phyloP scores from a whole-genome alignment of 164 flowering plant genomes.

The Chimonanthus praecox region DNA sequence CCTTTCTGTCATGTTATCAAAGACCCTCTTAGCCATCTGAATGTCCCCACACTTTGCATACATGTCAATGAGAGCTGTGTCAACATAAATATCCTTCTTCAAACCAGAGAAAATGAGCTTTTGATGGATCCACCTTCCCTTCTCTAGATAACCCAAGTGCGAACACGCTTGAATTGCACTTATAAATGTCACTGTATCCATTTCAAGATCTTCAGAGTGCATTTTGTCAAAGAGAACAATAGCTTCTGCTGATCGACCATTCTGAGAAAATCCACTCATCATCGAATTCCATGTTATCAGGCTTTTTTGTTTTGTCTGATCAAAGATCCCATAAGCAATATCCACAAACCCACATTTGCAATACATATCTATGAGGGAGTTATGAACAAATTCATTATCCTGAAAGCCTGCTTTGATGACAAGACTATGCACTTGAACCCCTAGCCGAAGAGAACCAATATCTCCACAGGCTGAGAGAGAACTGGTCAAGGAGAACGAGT shows the following conservation, averaged over 20 bases:
- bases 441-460: constrained; percentile 29
- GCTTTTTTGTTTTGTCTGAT: constrained; percentile 23
- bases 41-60: constrained; percentile 81
- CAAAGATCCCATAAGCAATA: constrained; percentile 42
- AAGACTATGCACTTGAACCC: constrained; percentile 58
- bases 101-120: constrained; percentile 51
- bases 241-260: constrained; percentile 56
- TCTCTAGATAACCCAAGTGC: constrained; percentile 50
- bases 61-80: constrained; percentile 70
- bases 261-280: constrained; percentile 63
- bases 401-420: constrained; percentile 33
- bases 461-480: constrained; percentile 61
- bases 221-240: constrained; percentile 54
- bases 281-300: constrained; percentile 74
- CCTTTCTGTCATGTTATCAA: constrained; percentile 41
- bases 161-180: constrained; percentile 74
- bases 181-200: constrained; percentile 55
- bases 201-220: constrained; percentile 35
- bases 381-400: constrained; percentile 53
- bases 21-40: constrained; percentile 42
- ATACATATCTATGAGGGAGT: constrained; percentile 73
- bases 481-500: constrained; percentile 55
- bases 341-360: constrained; percentile 54
- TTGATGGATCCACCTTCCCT: constrained; percentile 79
- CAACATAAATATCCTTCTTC: constrained; percentile 33